Base-by-base conservation (phyloP, 129 eudicot species). In the Chrysanthemum lavandulifolium region DNA sequence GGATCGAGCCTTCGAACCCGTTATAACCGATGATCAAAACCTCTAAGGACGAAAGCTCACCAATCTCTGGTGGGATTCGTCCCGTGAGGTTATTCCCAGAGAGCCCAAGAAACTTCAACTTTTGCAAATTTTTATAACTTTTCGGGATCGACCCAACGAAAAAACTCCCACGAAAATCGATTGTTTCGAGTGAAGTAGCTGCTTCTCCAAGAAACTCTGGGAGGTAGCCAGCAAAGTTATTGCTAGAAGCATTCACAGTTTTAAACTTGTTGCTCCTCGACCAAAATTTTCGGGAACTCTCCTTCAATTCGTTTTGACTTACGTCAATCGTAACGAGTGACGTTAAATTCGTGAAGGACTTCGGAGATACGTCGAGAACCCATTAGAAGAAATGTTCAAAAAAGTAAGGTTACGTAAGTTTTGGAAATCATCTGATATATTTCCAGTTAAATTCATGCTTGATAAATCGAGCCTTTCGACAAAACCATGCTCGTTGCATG, bases 1-100 rank as follows among this genome's bases (percentile, higher is more conserved):
- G 98, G 55, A 93, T 87, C 12, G 84, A 52, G 47, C 97, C 98
- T 36, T 74, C 79, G 65, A 93, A 87, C 78, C 69, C 83, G 33
- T 93, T 93, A 81, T 93, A 89, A 2, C 98, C 98, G 9, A 93
- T 70, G 36, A 89, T 93, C 10, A 93, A 76, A 54, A 87, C 87
- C 83, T 93, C 90, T 12, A 93, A 49, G 54, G 92, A 82, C 7
- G 84, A 81, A 65, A 89, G 67, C 11, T 80, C 67, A 1, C 97
- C 96, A 14, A 93, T 54, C 76, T 84, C 92, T 19, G 82, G 62
- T 0, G 98, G 90, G 5, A 93, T 81, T 27, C 43, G 66, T 15
- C 98, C 98, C 1, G 98, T 85, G 2, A 93, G 87, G 76, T 86
- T 85, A 58, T 93, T 93, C 2, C 97, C 96, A 1, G 96, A 93